Evolutionary conservation across 1,284 basidiomycete species (phyloP).

Genomic region (Ceratobasidium sp.): DNA sequence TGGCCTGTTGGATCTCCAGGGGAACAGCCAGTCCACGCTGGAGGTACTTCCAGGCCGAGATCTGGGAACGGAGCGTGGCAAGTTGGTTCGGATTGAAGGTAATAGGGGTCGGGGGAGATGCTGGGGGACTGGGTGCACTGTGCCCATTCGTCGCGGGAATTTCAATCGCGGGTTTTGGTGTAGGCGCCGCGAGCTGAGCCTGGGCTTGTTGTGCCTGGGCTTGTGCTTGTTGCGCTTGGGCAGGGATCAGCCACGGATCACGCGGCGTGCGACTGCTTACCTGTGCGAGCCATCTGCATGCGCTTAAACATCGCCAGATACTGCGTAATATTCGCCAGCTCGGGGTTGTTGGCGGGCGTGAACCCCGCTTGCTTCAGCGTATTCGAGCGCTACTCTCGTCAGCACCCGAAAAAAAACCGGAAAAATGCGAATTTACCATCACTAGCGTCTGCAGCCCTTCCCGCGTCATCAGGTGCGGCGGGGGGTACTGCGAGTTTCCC

Average conservation of each 20-base stretch:
- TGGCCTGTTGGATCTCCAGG: constrained; percentile 77
- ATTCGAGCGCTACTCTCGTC: constrained; percentile 47
- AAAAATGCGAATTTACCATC: constrained; percentile 2
- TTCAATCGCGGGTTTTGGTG: constrained; percentile 37
- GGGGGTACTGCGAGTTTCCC: constrained; percentile 18
- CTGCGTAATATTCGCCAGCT: constrained; percentile 48
- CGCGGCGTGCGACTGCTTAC: constrained; percentile 31
- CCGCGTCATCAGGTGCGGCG: constrained; percentile 22
- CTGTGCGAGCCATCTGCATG: constrained; percentile 44
- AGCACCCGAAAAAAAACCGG: constrained; percentile 3
- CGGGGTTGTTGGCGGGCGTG: constrained; percentile 48
- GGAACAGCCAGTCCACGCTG: constrained; percentile 82
- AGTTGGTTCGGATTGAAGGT: constrained; percentile 86
- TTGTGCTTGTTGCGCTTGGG: no score
- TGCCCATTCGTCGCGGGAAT: constrained; percentile 30
- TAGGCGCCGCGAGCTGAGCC: constrained; percentile 11
- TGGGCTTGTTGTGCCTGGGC: constrained; percentile 23
- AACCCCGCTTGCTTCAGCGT: constrained; percentile 49
- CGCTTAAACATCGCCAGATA: constrained; percentile 41
- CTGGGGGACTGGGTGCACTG: constrained; percentile 42
- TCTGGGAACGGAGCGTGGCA: constrained; percentile 83
- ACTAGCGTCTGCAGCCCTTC: constrained; percentile 17
- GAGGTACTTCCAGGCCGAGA: constrained; percentile 88
- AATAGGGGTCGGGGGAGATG: constrained; percentile 68
- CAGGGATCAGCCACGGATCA: constrained; percentile 3